Conservation (phyloP, 345 rosid genomes). For the Ceriops zippeliana region DNA sequence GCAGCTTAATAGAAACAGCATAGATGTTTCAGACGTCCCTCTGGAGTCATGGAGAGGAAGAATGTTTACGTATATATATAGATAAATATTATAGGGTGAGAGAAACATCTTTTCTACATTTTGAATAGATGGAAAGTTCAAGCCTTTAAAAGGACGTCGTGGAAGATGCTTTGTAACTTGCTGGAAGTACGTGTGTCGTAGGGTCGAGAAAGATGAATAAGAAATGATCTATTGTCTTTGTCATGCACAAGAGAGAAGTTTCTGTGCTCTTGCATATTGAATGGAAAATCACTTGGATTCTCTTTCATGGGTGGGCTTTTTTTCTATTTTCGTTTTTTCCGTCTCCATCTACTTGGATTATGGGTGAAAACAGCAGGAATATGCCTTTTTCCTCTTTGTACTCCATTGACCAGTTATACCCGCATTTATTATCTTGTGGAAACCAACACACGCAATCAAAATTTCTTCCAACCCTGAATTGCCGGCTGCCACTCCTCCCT, state of each 20-base stretch:
- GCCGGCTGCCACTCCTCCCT: neutral
- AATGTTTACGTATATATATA: slow-evolving; percentile 14
- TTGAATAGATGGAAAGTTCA: slow-evolving; percentile 6
- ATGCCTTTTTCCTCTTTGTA: neutral
- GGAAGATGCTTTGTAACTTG: slow-evolving; percentile 9
- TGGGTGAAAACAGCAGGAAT: neutral
- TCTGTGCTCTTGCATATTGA: slow-evolving; percentile 1
- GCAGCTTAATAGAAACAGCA: neutral
- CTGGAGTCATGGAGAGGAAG: slow-evolving; percentile 9
- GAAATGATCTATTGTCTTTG: neutral
- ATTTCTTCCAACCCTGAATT: slow-evolving; percentile 4
- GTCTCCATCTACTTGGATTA: neutral
- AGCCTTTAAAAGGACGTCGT: slow-evolving; percentile 21
- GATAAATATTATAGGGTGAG: neutral
- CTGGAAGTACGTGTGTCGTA: slow-evolving; percentile 3
- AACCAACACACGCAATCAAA: neutral
- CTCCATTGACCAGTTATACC: neutral
- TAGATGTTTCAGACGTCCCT: slow-evolving; percentile 1
- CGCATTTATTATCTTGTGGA: neutral
- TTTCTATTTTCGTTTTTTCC: neutral
- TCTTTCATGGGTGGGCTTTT: neutral
- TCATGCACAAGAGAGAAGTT: slow-evolving; percentile 10
- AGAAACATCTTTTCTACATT: neutral
- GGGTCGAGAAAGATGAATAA: slow-evolving; percentile 11
- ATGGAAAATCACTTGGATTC: neutral